Evolutionary conservation across 2,329 filamentous ascomycete species (phyloP).

Genomic region (Knufia petricola): DNA sequence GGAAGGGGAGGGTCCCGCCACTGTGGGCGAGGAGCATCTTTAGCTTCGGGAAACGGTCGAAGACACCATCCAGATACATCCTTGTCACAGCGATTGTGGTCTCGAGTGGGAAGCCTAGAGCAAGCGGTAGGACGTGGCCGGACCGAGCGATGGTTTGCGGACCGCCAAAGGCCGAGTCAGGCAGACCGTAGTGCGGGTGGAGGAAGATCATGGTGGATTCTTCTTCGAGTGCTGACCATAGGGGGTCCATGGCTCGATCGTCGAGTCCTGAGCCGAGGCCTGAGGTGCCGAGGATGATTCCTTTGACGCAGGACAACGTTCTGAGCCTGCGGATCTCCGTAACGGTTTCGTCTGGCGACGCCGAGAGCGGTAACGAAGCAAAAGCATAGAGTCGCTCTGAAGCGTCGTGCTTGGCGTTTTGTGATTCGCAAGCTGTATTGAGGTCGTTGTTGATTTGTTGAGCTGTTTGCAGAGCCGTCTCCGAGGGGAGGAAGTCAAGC

Average conservation of each 20-base stretch:
- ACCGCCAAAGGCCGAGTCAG: constrained; percentile 71
- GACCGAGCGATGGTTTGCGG: constrained; percentile 59
- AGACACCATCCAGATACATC: constrained; percentile 80
- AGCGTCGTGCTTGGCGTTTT: constrained; percentile 24
- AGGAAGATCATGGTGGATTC: constrained; percentile 63
- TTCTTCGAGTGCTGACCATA: constrained; percentile 61
- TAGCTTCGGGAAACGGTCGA: constrained; percentile 61
- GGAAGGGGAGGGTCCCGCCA: constrained; percentile 77
- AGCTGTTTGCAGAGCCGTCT: constrained; percentile 55
- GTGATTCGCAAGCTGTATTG: constrained; percentile 55
- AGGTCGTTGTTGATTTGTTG: constrained; percentile 67
- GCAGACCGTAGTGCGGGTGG: constrained; percentile 86
- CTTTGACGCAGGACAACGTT: constrained; percentile 58
- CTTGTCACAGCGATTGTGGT: constrained; percentile 82
- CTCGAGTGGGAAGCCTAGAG: constrained; percentile 81
- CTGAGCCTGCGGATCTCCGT: constrained; percentile 55
- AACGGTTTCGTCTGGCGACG: constrained; percentile 51
- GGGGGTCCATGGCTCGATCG: constrained; percentile 60
- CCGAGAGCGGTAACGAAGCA: constrained; percentile 68
- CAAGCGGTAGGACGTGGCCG: constrained; percentile 77
- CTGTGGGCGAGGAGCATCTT: constrained; percentile 76
- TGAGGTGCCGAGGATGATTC: constrained; percentile 80
- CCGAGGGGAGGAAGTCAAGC: constrained; percentile 67
- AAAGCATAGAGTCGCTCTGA: constrained; percentile 63
- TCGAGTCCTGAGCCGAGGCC: constrained; percentile 74